Base-by-base conservation (phyloP, 192 early-diverging fungal genomes). In the Mortierella antarctica region DNA sequence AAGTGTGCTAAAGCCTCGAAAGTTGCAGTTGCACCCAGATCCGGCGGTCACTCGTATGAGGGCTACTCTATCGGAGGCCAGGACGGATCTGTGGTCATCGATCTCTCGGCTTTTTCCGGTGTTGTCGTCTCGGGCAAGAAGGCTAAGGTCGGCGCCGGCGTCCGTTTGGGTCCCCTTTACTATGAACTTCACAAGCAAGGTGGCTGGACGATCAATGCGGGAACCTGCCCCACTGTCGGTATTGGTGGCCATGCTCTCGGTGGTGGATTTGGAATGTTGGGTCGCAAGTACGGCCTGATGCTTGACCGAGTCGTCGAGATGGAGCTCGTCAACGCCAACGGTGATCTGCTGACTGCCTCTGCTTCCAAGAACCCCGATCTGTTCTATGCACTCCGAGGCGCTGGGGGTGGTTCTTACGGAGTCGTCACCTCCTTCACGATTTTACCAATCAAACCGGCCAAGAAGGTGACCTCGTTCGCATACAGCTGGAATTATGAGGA, bases 321-420 rank as follows among this genome's bases (percentile, higher is more conserved):
- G 20, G 23, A 71, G n/a, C 56, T 91, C n/a, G 89, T 88, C 21
- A 67, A 87, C 47, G 73, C 84, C 46, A 47, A 83, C 18, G 89
- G 89, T 12, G 63, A 86, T 11, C n/a, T 91, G 4, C 53, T 86
- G n/a, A 76, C 57, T 14, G 84, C 72, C 31, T 81, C 66, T 57
- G 65, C 62, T 5, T 62, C 62, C 7, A 6, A 77, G 23, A 80
- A 92, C 65, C 21, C 64, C 7, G 91, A 92, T 72, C 65, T 93
- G 15, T 92, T 89, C 60, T 92, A 83, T 75, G 89, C 90, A 0
- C 57, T 91, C 6, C 74, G 89, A 44, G 91, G 90, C 14, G 92
- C 86, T 17, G 90, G 90, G 5, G 87, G 84, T 49, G 80, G 83
- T 10, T 83, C 65, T 13, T 88, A 60, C 67, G 86, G 78, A 48